Evolutionary conservation across 2,329 filamentous ascomycete species (phyloP).

Genomic region (Arthrobotrys conoides): DNA sequence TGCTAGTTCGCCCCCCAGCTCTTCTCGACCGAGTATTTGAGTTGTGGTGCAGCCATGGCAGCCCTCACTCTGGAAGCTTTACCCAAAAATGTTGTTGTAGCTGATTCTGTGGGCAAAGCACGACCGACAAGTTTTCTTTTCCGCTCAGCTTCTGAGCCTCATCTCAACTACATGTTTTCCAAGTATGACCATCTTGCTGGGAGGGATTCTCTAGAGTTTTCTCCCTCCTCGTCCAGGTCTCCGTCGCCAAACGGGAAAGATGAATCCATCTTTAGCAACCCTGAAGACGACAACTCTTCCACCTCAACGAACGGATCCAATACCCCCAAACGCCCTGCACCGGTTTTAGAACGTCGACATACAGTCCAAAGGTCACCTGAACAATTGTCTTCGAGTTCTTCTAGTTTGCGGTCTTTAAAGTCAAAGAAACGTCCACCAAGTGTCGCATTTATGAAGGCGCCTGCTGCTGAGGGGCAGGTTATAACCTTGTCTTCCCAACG

Average conservation of each 20-base stretch:
- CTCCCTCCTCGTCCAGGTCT: constrained; percentile 54
- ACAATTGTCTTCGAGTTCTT: constrained; percentile 51
- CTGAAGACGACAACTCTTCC: constrained; percentile 57
- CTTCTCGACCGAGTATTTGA: constrained; percentile 34
- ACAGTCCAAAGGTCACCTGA: constrained; percentile 50
- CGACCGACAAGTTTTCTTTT: constrained; percentile 53
- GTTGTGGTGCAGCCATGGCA: constrained; percentile 50
- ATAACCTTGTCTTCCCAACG: constrained; percentile 57
- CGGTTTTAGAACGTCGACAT: constrained; percentile 54
- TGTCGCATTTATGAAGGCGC: constrained; percentile 58
- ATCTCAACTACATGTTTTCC: constrained; percentile 60
- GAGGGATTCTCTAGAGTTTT: constrained; percentile 50
- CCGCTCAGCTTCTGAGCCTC: constrained; percentile 57
- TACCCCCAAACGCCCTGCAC: constrained; percentile 54
- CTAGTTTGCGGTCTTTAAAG: constrained; percentile 49
- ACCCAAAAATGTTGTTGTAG: constrained; percentile 60
- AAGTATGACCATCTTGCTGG: constrained; percentile 49
- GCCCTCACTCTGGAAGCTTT: constrained; percentile 59
- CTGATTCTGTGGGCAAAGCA: constrained; percentile 52
- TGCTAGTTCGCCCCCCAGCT: constrained; percentile 18
- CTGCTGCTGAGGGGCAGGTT: constrained; percentile 53
- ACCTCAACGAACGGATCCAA: constrained; percentile 52
- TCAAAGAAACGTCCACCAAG: constrained; percentile 52
- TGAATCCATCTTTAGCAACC: constrained; percentile 60
- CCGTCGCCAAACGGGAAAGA: constrained; percentile 59